Base-by-base conservation (phyloP, 2,329 filamentous ascomycete genomes). In the Sclerotinia trifoliorum region DNA sequence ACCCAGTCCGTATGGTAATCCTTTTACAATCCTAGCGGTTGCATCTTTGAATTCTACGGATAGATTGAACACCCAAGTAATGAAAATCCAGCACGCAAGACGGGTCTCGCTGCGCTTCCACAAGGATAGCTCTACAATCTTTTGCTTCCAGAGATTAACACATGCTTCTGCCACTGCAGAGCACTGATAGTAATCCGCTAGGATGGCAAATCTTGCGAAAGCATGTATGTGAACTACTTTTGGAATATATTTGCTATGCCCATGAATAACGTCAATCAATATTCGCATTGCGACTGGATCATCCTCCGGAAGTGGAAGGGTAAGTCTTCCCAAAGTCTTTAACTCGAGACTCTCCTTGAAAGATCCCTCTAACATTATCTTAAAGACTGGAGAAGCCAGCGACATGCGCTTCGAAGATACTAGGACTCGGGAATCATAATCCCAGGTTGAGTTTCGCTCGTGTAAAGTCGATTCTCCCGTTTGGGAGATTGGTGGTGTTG, bases 161-260 rank as follows among this genome's bases (percentile, higher is more conserved):
- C n/a, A 13, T 10, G 13, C 48, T 51, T 21, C 0, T 17, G 63
- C 39, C 13, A 15, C 39, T 42, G 39, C 13, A 42, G 39, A 42
- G 29, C 46, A 42, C 42, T 39, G 10, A 51, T 66, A 57, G n/a
- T 58, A 48, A 24, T 66, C 52, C 5, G 35, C 63, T 10, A 66
- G 13, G 19, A 66, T 17, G 21, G 44, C 54, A 42, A 51, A 42
- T 49, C 29, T 2, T 3, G 64, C 42, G 8, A 66, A 11, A 1
- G 26, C 3, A 5, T 19, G 1, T 13, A 58, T 4, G 13, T 21
- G 2, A 5, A 58, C 7, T 6, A 19, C 19, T 26, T 17, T 5
- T 1, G 29, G 29, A 19, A 66, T n/a, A 3, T 0, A 19, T 1
- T 49, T 26, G 2, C 2, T 21, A 1, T 24, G 29, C 10, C n/a